phyloP scores from a whole-genome alignment of 192 early-diverging fungal genomes.

The Linnemannia elongata region DNA sequence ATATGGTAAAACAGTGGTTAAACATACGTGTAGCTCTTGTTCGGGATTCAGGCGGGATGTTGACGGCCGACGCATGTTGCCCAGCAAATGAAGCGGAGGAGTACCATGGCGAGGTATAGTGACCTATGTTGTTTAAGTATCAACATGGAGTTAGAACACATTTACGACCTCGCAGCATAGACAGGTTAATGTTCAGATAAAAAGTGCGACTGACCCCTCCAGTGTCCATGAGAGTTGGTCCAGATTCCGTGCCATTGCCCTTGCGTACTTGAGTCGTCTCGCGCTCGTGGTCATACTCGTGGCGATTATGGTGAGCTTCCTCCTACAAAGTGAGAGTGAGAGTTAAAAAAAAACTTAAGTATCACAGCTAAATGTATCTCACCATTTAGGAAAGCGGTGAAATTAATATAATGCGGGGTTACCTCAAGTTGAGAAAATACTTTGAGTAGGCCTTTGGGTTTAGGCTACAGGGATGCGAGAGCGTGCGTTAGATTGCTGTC shows the following conservation, averaged over 20 bases:
- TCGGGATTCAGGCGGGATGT: slow-evolving; percentile 49
- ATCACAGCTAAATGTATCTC: neutral
- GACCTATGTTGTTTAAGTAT: neutral
- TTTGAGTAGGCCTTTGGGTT: slow-evolving; percentile 51
- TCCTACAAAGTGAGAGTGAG: slow-evolving; percentile 20
- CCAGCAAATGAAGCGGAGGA: neutral
- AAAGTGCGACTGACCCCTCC: slow-evolving; percentile 31
- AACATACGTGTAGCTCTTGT: slow-evolving; percentile 31
- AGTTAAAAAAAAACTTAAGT: neutral
- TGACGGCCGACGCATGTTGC: slow-evolving; percentile 19
- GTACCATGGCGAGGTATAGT: slow-evolving; percentile 2
- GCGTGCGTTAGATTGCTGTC: neutral
- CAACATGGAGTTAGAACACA: neutral
- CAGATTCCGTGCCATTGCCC: slow-evolving; percentile 7
- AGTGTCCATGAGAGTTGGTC: slow-evolving; percentile 29
- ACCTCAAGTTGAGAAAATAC: slow-evolving; percentile 54
- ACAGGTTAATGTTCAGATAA: neutral
- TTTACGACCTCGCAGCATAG: neutral
- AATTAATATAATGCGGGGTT: neutral
- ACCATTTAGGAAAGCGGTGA: neutral
- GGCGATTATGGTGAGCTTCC: slow-evolving; percentile 47
- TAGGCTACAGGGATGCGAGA: slow-evolving; percentile 20
- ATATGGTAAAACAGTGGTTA: no score
- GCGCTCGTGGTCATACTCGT: slow-evolving; percentile 52
- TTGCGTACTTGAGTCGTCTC: slow-evolving; percentile 55